Evolutionary conservation across 441 rosid genomes (phyloP).

Genomic region (Gossypium davidsonii): DNA sequence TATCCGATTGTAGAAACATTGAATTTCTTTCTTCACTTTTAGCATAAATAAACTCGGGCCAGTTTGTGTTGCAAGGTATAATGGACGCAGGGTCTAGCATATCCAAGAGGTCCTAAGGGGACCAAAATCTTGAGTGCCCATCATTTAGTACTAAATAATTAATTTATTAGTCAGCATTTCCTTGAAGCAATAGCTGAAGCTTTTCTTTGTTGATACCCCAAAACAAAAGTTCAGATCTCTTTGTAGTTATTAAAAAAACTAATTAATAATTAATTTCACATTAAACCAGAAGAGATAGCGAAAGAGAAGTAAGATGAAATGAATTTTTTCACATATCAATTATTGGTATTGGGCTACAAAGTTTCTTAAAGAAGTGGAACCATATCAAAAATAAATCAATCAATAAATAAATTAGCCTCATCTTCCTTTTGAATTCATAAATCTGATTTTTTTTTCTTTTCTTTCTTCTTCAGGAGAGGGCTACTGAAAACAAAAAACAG

Average conservation of each 20-base stretch:
- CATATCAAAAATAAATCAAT: background rate
- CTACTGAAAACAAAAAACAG: background rate
- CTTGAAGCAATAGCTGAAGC: no score
- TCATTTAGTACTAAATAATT: background rate
- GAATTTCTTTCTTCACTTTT: no score
- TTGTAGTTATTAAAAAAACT: no score
- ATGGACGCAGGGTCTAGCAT: constrained; percentile 28
- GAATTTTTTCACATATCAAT: constrained; percentile 17
- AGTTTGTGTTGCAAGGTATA: background rate
- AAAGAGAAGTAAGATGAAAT: background rate
- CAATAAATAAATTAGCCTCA: constrained; percentile 38
- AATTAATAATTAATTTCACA: constrained; percentile 10
- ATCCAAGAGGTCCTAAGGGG: constrained; percentile 22
- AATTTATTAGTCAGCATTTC: no score
- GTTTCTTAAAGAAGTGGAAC: background rate
- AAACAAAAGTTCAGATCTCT: no score
- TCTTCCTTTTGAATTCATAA: constrained; percentile 33
- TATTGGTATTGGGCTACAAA: constrained; percentile 16
- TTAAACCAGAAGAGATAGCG: background rate
- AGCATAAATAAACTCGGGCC: no score
- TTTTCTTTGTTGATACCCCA: no score
- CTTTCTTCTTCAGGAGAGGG: constrained; percentile 27
- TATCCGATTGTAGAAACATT: no score
- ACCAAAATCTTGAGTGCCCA: constrained; percentile 24
- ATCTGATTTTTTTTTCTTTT: constrained; percentile 6